Base-by-base conservation (phyloP, 75 land plant species). In the Sequoia sempervirens region DNA sequence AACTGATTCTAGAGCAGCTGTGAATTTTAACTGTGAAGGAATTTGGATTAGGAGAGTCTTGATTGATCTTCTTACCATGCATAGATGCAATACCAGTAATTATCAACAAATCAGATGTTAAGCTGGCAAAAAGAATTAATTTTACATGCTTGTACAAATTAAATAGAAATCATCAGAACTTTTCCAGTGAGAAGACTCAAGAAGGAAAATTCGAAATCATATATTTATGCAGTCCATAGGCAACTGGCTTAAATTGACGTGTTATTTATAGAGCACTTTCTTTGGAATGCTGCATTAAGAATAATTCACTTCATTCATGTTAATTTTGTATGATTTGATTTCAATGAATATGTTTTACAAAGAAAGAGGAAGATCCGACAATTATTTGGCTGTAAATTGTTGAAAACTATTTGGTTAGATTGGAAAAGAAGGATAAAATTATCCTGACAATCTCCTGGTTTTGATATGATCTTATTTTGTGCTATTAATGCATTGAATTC, bases 391-490 rank as follows among this genome's bases (percentile, higher is more conserved):
- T 40, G 30, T 10, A 78, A 17, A 43, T 26, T 78, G 40, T 78
- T 76, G 7, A 78, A 20, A 9, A 26, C 73, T 30, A 32, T 6
- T 8, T 10, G 9, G 0, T 11, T 69, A 30, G 3, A 58, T 20
- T 76, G 47, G 20, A 76, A 76, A 76, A 76, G 46, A 76, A 7
- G 11, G 46, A 2, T 43, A 12, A 76, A 32, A 32, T 28, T 1
- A 20, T 28, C 4, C 73, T 32, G 13, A 70, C 15, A 13, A 70
- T 70, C 13, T 32, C 73, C 37, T 30, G 73, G 36, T 70, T 23
- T 30, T 70, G 73, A 70, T 70, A 78, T 78, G 50, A 78, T 45
- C 73, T 70, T 70, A 1, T 78, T n/a, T 45, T 45, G n/a, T 41
- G 38, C 43, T 75, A 18, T 75, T 11, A 3, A 72, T 34, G 37